Evolutionary conservation across 176 grass and related monocot species (phyloP).

Genomic region (Hyparrhenia diplandra): DNA sequence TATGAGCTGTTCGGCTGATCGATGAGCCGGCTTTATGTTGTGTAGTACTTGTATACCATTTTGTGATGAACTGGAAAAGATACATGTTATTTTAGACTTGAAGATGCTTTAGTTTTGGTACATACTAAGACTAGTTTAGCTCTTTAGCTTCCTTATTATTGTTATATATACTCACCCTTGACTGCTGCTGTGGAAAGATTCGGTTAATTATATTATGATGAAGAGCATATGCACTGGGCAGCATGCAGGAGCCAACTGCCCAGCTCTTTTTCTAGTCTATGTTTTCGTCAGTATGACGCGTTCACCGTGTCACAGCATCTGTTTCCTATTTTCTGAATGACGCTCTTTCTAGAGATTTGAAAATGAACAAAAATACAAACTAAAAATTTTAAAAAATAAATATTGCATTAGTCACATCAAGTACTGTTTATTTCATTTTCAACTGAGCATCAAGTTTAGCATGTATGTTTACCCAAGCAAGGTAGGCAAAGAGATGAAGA

Average conservation of each 20-base stretch:
- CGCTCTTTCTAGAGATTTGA: background rate
- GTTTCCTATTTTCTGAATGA: background rate
- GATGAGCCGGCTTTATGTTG: too few relatives aligned
- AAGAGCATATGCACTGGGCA: background rate
- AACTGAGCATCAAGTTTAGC: slow-evolving; percentile 11
- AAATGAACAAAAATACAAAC: background rate
- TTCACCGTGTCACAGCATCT: background rate
- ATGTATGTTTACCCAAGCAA: slow-evolving; percentile 29
- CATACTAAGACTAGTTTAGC: too few relatives aligned
- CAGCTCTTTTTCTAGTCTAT: background rate
- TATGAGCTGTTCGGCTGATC: too few relatives aligned
- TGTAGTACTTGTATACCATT: too few relatives aligned
- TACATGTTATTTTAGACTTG: background rate
- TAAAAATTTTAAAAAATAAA: background rate
- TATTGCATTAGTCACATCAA: background rate
- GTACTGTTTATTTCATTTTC: background rate
- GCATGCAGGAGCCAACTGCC: background rate
- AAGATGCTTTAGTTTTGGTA: background rate
- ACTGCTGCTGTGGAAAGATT: background rate
- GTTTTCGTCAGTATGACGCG: background rate
- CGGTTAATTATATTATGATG: background rate
- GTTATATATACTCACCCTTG: background rate
- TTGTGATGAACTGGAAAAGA: background rate
- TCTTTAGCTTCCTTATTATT: too few relatives aligned
- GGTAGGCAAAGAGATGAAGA: background rate